Evolutionary conservation across 106 monocot species (phyloP).

Genomic region (Dioscorea alata): DNA sequence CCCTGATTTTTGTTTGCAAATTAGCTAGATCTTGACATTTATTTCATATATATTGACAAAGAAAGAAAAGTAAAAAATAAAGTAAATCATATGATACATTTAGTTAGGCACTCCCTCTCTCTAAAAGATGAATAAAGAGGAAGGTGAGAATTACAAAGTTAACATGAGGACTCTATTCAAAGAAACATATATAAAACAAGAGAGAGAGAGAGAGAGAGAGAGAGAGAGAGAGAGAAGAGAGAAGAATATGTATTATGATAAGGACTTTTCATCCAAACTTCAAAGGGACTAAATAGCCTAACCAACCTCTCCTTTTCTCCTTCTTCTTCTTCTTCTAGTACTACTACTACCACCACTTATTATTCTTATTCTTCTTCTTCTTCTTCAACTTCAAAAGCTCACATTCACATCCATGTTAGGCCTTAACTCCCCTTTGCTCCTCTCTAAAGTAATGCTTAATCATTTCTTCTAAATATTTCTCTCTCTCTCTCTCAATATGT

Average conservation of each 20-base stretch:
- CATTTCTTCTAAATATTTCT: too few relatives aligned
- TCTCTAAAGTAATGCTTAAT: background rate
- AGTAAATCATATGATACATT: too few relatives aligned
- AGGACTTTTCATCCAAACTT: background rate
- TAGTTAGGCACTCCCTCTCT: too few relatives aligned
- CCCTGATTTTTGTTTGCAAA: too few relatives aligned
- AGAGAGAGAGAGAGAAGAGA: background rate
- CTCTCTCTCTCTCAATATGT: background rate
- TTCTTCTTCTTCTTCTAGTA: too few relatives aligned
- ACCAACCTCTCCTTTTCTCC: background rate
- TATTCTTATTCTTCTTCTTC: too few relatives aligned
- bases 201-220: background rate
- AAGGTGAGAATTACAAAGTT: background rate
- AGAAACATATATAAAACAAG: background rate
- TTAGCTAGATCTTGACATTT: too few relatives aligned
- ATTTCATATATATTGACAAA: too few relatives aligned
- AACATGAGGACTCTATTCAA: background rate
- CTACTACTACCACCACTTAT: too few relatives aligned
- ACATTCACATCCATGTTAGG: background rate
- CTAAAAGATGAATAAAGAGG: background rate
- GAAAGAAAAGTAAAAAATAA: too few relatives aligned
- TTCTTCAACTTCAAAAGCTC: too few relatives aligned
- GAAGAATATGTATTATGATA: background rate
- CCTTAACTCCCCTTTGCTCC: constrained; percentile 1
- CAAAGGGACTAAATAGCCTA: background rate